Base-by-base conservation (phyloP, 768 basidiomycete genomes). In the Hirschioporus abietinus region DNA sequence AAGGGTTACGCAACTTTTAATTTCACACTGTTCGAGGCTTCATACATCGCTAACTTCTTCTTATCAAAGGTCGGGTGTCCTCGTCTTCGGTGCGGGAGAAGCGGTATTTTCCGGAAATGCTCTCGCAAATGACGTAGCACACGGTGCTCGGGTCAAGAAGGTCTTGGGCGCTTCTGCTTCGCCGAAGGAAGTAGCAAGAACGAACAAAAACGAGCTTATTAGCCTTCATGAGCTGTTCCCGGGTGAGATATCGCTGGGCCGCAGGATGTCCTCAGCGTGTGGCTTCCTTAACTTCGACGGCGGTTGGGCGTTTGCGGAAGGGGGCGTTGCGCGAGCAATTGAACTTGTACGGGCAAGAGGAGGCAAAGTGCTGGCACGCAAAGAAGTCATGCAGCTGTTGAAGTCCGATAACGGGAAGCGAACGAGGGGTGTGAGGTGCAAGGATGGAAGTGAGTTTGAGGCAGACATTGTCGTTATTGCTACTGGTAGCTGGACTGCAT, bases 401-500 rank as follows among this genome's bases (percentile, higher is more conserved):
- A 81, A 77, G 68, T 71, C 69, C 36, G 72, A 72, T 67, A 78
- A 80, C 35, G 72, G 60, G 65, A 74, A 70, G 72, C 79, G 67
- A 70, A 85, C 84, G 23, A 78, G 72, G 1, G 92, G 91, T 1
- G 91, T 94, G 5, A 75, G 76, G 34, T 88, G 91, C 68, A 75
- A 75, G 24, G 86, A 88, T 72, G 92, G 89, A 8, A 78, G 79
- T 1, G 68, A 74, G 12, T 83, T 86, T 69, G 70, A 77, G 18
- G 90, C 88, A 0, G 84, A 88, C 64, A 70, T 86, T 61, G 83
- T 93, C 8, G 79, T 96, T 30, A 74, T 95, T 35, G 87, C 92
- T 8, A 79, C 87, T 17, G 94, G 95, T 25, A 84, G 90, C 6
- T 97, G 96, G 96, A 95, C 94, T 0, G 86, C 92, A 9, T 88